phyloP scores from a whole-genome alignment of 208 protist species.

The Trypanosoma avium region DNA sequence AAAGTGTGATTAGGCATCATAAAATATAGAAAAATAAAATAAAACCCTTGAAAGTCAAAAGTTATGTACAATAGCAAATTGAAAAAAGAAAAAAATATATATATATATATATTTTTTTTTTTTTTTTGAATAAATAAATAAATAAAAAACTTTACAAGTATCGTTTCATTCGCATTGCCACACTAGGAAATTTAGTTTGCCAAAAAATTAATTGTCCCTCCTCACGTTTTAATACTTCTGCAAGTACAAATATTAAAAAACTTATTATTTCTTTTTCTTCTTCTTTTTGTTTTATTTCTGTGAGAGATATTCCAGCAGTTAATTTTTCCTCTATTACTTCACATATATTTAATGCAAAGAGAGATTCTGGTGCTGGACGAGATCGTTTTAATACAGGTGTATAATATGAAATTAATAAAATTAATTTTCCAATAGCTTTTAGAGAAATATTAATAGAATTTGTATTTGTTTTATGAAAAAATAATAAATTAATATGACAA shows the following conservation, averaged over 20 bases:
- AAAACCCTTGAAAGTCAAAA: no score
- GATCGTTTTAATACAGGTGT: constrained; percentile 10
- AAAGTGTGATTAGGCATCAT: not conserved
- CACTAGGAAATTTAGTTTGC: constrained; percentile 3
- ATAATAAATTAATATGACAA: no score
- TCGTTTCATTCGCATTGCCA: constrained; percentile 8
- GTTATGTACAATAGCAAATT: not conserved
- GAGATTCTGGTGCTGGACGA: constrained; percentile 23
- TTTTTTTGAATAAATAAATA: constrained; percentile 26
- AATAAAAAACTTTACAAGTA: constrained; percentile 7
- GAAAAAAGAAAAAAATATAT: constrained; percentile 5
- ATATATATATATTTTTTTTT: no score
- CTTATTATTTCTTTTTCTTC: not conserved
- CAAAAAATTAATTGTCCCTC: constrained; percentile 6
- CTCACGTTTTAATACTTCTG: constrained; percentile 20
- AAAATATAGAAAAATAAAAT: not conserved
- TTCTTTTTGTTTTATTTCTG: no score
- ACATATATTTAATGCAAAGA: constrained; percentile 18
- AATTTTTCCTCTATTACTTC: constrained; percentile 13
- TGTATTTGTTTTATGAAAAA: no score
- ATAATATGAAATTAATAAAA: constrained; percentile 7
- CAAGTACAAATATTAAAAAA: not conserved
- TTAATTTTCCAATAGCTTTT: constrained; percentile 6
- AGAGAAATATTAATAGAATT: not conserved
- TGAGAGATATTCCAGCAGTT: no score